These are phyloP conservation scores for Arthrobotrys conoides DNA, from an alignment of 2,329 filamentous ascomycete species.

Conservation along the genomic window DNA sequence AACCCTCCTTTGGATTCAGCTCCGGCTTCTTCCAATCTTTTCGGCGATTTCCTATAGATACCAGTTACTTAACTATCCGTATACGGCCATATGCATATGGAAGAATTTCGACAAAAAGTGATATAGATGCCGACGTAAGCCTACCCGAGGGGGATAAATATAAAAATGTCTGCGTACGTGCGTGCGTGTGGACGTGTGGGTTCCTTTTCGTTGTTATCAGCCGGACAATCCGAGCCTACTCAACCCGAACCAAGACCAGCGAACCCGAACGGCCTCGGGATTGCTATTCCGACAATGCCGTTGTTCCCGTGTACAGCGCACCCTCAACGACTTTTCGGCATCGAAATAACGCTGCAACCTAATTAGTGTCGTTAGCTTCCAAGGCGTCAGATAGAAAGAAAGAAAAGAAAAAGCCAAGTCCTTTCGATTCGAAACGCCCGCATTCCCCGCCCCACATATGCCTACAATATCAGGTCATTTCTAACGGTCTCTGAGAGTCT, in stretches of 20 bases:
- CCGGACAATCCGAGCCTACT: constrained; percentile 30
- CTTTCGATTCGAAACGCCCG: constrained; percentile 29
- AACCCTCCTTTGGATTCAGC: no score
- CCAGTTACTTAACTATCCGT: neutral
- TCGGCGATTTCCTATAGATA: constrained; percentile 11
- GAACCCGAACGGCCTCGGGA: constrained; percentile 32
- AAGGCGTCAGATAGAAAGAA: neutral
- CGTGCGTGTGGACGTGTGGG: no score
- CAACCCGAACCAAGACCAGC: constrained; percentile 34
- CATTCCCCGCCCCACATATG: constrained; percentile 19
- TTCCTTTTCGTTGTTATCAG: constrained; percentile 5
- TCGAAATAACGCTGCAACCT: neutral
- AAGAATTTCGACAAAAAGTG: neutral
- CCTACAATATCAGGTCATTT: constrained; percentile 28
- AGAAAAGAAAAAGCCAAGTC: constrained; percentile 24
- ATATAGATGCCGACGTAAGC: constrained; percentile 17
- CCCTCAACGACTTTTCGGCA: constrained; percentile 18
- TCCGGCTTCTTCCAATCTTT: constrained; percentile 13
- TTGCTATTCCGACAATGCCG: constrained; percentile 23
- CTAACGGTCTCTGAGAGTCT: constrained; percentile 20
- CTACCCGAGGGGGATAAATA: constrained; percentile 3
- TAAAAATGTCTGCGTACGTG: no score
- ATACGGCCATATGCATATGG: neutral
- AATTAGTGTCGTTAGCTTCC: no score
- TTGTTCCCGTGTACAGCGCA: constrained; percentile 25